phyloP scores from a whole-genome alignment of 2,329 filamentous ascomycete genomes.

The Thielaviopsis musarum region DNA sequence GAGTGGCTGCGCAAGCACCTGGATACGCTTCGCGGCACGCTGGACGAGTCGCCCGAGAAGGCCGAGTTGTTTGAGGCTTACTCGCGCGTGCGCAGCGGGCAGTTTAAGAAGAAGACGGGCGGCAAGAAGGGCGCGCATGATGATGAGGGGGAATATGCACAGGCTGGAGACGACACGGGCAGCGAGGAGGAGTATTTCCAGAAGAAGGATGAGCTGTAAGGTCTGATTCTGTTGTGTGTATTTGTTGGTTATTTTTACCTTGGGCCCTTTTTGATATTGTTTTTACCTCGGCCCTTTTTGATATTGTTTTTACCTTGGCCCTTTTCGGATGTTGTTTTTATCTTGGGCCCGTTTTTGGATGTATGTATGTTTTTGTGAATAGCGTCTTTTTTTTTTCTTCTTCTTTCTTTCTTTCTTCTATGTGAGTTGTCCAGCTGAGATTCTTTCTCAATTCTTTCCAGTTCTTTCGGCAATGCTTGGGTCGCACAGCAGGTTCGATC shows the following conservation, averaged over 20 bases:
- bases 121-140: too few relatives aligned
- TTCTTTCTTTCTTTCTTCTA: too few relatives aligned
- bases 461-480: too few relatives aligned
- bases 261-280: not conserved
- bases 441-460: too few relatives aligned
- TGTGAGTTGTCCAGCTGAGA: too few relatives aligned
- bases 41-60: slow-evolving; percentile 36
- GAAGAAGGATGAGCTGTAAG: slow-evolving; percentile 30
- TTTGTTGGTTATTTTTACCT: not conserved
- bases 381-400: too few relatives aligned
- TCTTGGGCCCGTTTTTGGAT: too few relatives aligned
- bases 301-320: not conserved
- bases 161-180: slow-evolving; percentile 18
- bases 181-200: slow-evolving; percentile 36
- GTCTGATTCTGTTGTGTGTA: not conserved
- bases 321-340: too few relatives aligned
- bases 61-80: slow-evolving; percentile 2
- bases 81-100: not conserved
- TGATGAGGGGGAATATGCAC: not conserved
- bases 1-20: slow-evolving; percentile 10
- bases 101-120: slow-evolving; percentile 34
- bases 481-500: too few relatives aligned
- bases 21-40: slow-evolving; percentile 37
- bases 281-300: not conserved
- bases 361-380: not conserved